phyloP scores from a whole-genome alignment of 2,329 filamentous ascomycete genomes.

The Ceratocystis variospora region DNA sequence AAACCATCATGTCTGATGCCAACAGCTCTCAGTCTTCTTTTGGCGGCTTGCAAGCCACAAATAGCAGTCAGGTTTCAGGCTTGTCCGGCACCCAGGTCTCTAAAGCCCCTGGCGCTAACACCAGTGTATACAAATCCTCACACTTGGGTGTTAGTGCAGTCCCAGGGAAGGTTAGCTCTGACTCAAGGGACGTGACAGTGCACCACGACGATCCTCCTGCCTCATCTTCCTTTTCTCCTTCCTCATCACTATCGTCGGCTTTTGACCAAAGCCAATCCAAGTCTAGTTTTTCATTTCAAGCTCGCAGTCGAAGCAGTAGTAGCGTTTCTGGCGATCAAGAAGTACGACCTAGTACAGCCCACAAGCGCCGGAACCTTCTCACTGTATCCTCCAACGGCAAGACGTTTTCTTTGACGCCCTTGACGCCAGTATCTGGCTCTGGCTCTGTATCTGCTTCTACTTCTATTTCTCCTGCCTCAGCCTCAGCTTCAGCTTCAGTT shows the following conservation, averaged over 20 bases:
- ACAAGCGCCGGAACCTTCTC: slow-evolving; percentile 31
- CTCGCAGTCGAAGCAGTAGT: background rate
- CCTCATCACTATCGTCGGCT: background rate
- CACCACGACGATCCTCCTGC: slow-evolving; percentile 13
- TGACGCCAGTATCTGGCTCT: slow-evolving; percentile 23
- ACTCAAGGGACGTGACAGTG: slow-evolving; percentile 1
- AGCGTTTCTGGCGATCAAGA: slow-evolving; percentile 4
- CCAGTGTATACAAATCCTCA: slow-evolving; percentile 1
- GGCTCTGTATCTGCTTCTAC: slow-evolving; percentile 20
- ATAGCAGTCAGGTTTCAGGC: slow-evolving; percentile 15
- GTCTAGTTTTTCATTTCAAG: slow-evolving; percentile 3
- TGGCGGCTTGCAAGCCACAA: background rate
- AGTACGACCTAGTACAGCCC: slow-evolving; percentile 15
- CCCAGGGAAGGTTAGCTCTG: slow-evolving; percentile 10
- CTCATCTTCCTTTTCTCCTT: slow-evolving; percentile 16
- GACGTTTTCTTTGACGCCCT: slow-evolving; percentile 39
- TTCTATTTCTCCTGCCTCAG: slow-evolving; percentile 14
- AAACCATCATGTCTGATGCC: slow-evolving; percentile 15
- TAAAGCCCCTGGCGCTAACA: slow-evolving; percentile 9
- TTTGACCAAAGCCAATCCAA: slow-evolving; percentile 12
- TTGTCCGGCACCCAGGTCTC: slow-evolving; percentile 11
- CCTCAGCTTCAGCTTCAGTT: slow-evolving; percentile 18
- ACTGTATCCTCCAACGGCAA: slow-evolving; percentile 40
- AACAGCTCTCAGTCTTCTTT: slow-evolving; percentile 11
- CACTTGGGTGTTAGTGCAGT: slow-evolving; percentile 9